Base-by-base conservation (phyloP, 805 yeast species). In the Wickerhamiella slavikovae region DNA sequence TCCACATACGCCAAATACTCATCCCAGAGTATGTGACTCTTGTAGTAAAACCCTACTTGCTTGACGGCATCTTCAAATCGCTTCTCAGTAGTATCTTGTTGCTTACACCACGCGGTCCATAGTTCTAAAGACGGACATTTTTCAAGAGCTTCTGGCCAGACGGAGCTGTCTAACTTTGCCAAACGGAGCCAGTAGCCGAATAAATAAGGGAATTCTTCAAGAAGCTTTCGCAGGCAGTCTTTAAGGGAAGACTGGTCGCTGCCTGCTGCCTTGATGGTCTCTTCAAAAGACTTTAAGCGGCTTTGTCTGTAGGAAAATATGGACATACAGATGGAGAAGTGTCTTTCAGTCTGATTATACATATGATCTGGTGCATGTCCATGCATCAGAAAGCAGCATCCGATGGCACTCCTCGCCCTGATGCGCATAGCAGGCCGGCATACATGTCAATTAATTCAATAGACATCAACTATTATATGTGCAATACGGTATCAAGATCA, bases 1-100 rank as follows among this genome's bases (percentile, higher is more conserved):
- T 52, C 47, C 39, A 68, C 72, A 55, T 68, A 74, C 25, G 60
- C 71, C 15, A 89, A 49, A 36, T 67, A 71, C 34, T 61, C 58
- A 45, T 83, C 93, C 96, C 96, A 85, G 24, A 85, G 48, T 0
- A 71, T 60, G 44, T 79, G 83, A 1, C 91, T 64, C 38, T 73
- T 55, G 51, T 77, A 89, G 35, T 79, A 76, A 20, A 55, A 47
- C 0, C 94, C 95, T 25, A 72, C 60, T 5, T 52, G 38, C 3
- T 43, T 38, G 2, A 64, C 47, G 0, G 75, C 83, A 1, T 53
- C 49, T 14, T 55, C 46, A 36, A 71, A 73, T 10, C 48, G 38
- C 28, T 12, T 57, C 40, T 28, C 46, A n/a, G n/a, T n/a, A n/a
- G n/a, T n/a, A n/a, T n/a, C n/a, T n/a, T n/a, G n/a, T n/a, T n/a